Conservation (phyloP, 352 stramenopile species). For the Globisporangium cylindrosporum region DNA sequence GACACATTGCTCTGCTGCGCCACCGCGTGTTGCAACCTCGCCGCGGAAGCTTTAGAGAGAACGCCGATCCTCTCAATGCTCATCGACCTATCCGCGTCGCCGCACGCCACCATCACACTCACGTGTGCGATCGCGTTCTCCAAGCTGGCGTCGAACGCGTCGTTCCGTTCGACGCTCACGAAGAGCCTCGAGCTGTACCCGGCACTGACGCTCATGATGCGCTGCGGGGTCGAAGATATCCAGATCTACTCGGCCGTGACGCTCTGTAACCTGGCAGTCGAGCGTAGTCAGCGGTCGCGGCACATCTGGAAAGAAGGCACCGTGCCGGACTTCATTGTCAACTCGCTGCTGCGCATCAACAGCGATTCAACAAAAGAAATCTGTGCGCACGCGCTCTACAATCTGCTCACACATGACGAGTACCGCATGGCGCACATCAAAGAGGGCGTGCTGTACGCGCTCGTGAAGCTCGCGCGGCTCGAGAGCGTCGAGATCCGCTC, state of each 20-base stretch:
- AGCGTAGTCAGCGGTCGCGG: conserved; percentile 50
- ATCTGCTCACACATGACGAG: conserved; percentile 82
- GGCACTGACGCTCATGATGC: conserved; percentile 85
- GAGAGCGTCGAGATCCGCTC: conserved; percentile 81
- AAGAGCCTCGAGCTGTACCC: conserved; percentile 74
- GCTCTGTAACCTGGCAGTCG: conserved; percentile 81
- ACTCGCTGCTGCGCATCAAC: conserved; percentile 86
- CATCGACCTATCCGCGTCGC: conserved; percentile 66
- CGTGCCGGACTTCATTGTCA: conserved; percentile 88
- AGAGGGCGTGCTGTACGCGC: conserved; percentile 83
- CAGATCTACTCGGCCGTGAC: conserved; percentile 88
- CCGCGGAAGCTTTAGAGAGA: conserved; percentile 61
- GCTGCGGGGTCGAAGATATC: conserved; percentile 82
- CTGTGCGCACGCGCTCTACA: conserved; percentile 81
- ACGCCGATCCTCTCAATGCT: conserved; percentile 73
- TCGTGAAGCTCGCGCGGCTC: conserved; percentile 81
- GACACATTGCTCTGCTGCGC: conserved; percentile 71
- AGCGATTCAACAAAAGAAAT: conserved; percentile 88
- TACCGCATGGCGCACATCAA: conserved; percentile 80
- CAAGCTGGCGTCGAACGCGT: conserved; percentile 62
- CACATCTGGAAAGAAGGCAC: conserved; percentile 87
- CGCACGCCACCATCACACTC: conserved; percentile 62
- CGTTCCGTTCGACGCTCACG: conserved; percentile 51
- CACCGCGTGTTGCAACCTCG: conserved; percentile 76
- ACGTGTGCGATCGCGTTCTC: conserved; percentile 79